Conservation (phyloP, 2,329 filamentous ascomycete species). For the Emergomyces orientalis region DNA sequence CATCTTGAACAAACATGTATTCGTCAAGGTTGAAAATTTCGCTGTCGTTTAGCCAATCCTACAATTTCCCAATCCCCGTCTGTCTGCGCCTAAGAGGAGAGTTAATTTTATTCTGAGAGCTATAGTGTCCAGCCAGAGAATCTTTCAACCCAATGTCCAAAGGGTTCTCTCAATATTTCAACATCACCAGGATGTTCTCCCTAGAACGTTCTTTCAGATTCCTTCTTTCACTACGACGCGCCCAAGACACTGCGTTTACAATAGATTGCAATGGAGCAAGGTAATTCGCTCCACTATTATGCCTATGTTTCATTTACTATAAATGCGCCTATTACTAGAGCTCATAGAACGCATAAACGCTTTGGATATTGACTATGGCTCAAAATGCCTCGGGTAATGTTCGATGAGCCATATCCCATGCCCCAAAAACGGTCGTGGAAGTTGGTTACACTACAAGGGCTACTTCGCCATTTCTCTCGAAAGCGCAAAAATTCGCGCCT, state of each 20-base stretch:
- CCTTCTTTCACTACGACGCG: not conserved
- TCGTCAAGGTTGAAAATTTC: not conserved
- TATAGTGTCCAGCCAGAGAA: not conserved
- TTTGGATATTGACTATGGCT: not conserved
- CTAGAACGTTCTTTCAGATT: slow-evolving; percentile 1
- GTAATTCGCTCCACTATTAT: no score
- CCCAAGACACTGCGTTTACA: not conserved
- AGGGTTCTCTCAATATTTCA: not conserved
- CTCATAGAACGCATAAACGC: not conserved
- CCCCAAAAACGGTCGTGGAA: not conserved
- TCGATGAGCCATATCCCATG: slow-evolving; percentile 2
- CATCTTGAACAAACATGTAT: not conserved
- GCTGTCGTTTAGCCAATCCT: not conserved
- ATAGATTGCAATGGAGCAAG: not conserved
- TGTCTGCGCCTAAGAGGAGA: not conserved
- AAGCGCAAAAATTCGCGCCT: not conserved
- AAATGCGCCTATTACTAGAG: not conserved
- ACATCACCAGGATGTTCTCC: not conserved
- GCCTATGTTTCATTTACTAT: not conserved
- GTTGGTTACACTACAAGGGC: not conserved
- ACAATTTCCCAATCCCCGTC: not conserved
- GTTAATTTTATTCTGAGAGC: not conserved
- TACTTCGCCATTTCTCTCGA: not conserved
- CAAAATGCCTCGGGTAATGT: slow-evolving; percentile 2
- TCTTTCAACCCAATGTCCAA: not conserved